Base-by-base conservation (phyloP, 192 early-diverging fungal genomes). In the Backusella macrospora region DNA sequence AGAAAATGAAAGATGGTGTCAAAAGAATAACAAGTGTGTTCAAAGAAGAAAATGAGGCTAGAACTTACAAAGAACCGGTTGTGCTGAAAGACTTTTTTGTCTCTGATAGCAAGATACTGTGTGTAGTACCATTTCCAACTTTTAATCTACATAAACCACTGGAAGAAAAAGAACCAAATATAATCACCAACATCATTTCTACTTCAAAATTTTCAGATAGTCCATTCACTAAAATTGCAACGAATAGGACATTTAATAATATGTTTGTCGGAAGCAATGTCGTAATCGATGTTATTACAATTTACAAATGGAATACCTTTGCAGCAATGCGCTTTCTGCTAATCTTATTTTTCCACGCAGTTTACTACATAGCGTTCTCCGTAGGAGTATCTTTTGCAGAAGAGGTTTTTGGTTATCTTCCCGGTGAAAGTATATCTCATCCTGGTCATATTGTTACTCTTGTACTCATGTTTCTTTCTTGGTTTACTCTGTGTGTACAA, bases 231-330 rank as follows among this genome's bases (percentile, higher is more conserved):
- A 46, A 40, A 42, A 68, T 68, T 5, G 42, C 65, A 5, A 44
- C 65, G 13, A 68, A 21, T 43, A 21, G 18, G 12, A 45, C 16
- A 8, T 18, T 21, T 12, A 68, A 68, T 0, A 42, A 68, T 9
- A 45, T 68, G 13, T 68, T 68, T 68, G 0, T 23, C 0, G 40
- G 43, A 4, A 52, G 59, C 16, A 59, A 72, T 42, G n/a, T 59
- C 16, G 18, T 62, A 14, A 59, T 72, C 4, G 70, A 62, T 34
- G 26, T 42, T 13, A 2, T 72, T 18, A 21, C 62, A 14, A 2
- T 49, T 40, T 72, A 72, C 38, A 72, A 72, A 16, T 72, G 70
- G 70, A 52, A 7, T 18, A 26, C n/a, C 5, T 72, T 63, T 44
- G 42, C 59, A 6, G 16, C 14, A 23, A 29, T 7, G 15, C 45